These are phyloP conservation scores for Aspergillus awamori DNA, from an alignment of 2,329 filamentous ascomycete genomes.

Conservation along the genomic window DNA sequence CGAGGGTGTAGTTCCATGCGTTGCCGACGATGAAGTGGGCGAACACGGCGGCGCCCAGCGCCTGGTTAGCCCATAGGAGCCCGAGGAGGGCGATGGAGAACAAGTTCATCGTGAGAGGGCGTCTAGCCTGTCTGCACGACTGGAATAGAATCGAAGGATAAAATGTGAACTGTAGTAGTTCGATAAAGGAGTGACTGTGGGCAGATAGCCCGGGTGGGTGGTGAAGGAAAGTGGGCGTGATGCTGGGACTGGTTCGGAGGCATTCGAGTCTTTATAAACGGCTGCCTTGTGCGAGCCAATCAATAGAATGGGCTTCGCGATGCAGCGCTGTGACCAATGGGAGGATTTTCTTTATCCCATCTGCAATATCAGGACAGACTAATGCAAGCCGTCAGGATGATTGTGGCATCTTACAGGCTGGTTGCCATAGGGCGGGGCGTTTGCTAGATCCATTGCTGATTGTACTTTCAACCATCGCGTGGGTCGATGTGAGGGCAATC, in stretches of 20 bases:
- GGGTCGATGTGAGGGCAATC: not conserved
- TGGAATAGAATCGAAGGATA: not conserved
- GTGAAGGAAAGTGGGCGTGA: not conserved
- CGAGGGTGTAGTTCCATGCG: conserved; percentile 13
- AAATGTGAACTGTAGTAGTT: not conserved
- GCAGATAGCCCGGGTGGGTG: not conserved
- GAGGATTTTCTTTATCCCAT: not conserved
- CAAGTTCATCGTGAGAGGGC: not conserved
- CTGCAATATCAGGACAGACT: not conserved
- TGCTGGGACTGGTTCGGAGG: not conserved
- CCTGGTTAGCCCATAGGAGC: not conserved
- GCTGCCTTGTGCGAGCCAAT: not conserved
- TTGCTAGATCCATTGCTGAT: not conserved
- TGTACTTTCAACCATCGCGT: not conserved
- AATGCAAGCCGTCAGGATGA: not conserved
- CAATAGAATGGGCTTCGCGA: not conserved
- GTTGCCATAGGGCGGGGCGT: not conserved
- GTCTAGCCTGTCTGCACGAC: not conserved
- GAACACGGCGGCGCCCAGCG: not conserved
- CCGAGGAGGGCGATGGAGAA: not conserved
- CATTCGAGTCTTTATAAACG: not conserved
- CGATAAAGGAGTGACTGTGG: not conserved
- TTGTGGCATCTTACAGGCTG: not conserved
- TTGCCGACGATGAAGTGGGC: conserved; percentile 15
- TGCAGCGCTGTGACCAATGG: not conserved